These are phyloP conservation scores for Pseudoneurospora amorphoporcata DNA, from an alignment of 495 filamentous ascomycete species.

Conservation along the genomic window DNA sequence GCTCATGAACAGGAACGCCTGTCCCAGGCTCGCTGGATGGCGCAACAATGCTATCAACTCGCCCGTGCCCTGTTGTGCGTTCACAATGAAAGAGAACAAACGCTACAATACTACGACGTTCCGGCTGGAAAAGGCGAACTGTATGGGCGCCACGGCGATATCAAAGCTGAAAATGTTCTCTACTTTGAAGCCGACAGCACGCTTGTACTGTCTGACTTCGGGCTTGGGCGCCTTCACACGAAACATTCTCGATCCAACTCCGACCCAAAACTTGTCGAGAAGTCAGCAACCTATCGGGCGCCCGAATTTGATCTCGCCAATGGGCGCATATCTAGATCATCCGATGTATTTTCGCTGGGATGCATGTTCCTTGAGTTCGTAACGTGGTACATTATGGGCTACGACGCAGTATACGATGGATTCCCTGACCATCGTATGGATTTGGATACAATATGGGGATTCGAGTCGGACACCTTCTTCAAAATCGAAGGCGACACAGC, in stretches of 20 bases:
- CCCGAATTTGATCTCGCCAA: constrained; percentile 2
- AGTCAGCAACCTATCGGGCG: constrained; percentile 2
- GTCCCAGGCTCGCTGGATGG: background rate
- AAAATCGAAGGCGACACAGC: background rate
- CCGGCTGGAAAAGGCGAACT: background rate
- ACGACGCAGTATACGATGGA: background rate
- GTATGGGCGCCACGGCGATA: background rate
- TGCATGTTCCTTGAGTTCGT: constrained; percentile 5
- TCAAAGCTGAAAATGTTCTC: constrained; percentile 1
- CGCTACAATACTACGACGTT: background rate
- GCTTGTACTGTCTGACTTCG: background rate
- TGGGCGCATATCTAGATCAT: background rate
- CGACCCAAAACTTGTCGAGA: background rate
- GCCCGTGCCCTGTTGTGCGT: background rate
- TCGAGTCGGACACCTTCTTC: constrained; percentile 2
- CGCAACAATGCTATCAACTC: background rate
- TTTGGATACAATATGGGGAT: background rate
- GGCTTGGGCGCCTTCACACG: background rate
- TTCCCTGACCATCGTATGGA: background rate
- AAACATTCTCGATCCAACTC: background rate
- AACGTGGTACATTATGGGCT: constrained; percentile 2
- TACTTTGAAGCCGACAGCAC: background rate
- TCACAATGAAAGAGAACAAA: background rate
- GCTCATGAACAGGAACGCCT: background rate
- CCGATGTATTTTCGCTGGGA: constrained; percentile 5